Percentiles rank a stretch among this genome's conserved stretches.
These are phyloP conservation scores for Trichothecium sympodiale DNA, from an alignment of 2,329 filamentous ascomycete genomes.

Conservation along the genomic window DNA sequence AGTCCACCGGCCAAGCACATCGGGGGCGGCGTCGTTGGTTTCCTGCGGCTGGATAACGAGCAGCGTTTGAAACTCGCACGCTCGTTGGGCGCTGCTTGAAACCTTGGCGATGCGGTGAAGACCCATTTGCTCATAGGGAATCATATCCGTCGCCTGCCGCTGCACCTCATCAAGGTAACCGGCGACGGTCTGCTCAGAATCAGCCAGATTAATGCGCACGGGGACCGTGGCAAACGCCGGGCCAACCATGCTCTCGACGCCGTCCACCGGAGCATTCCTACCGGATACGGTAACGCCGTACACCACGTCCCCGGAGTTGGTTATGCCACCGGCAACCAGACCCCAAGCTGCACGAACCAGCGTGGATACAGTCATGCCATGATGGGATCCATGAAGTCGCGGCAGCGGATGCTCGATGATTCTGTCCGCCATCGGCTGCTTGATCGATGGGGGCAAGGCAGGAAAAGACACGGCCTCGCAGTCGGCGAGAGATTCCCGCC, in stretches of 20 bases:
- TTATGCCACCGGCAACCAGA: conserved; percentile 22
- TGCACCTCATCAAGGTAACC: conserved; percentile 28
- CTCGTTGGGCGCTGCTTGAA: conserved; percentile 1
- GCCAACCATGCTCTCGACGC: conserved; percentile 13
- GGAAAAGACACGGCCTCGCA: conserved; percentile 3
- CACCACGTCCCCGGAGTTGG: conserved; percentile 17
- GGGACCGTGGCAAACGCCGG: conserved; percentile 17
- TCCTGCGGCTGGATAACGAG: conserved; percentile 8
- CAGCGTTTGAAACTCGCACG: conserved; percentile 8
- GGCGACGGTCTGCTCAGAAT: conserved; percentile 11
- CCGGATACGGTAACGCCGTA: conserved; percentile 15
- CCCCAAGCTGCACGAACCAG: conserved; percentile 13
- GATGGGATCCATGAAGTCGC: conserved; percentile 1
- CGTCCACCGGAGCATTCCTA: conserved; percentile 11
- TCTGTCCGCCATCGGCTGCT: conserved; percentile 2
- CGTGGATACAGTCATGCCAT: conserved; percentile 7
- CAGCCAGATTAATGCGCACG: conserved; percentile 16
- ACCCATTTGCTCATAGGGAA: conserved; percentile 9
- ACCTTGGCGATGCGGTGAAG: conserved; percentile 7
- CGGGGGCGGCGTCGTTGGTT: background rate
- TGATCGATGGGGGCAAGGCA: conserved; percentile 1
- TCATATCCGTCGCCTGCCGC: conserved; percentile 6
- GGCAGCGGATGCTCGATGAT: conserved; percentile 2
- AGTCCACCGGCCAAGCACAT: background rate
- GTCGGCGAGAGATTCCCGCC: conserved; percentile 15